A percentile compares a stretch with the other conserved stretches of the same genome.
phyloP scores from a whole-genome alignment of 805 yeast genomes.

The Ascoidea rubescens region DNA sequence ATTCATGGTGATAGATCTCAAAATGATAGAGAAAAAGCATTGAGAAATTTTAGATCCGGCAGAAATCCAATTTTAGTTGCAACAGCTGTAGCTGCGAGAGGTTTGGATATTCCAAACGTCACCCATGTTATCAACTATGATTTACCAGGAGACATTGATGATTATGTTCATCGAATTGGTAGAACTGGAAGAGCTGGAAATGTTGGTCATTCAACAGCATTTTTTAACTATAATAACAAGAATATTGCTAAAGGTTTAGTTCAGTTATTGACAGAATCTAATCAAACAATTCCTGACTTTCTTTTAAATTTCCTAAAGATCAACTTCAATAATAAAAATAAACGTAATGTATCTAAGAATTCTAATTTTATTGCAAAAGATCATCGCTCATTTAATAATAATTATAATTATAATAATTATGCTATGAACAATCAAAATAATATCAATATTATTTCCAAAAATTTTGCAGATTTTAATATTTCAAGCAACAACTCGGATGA shows the following conservation, averaged over 20 bases:
- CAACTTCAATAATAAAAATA: too few species aligned
- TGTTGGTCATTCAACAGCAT: slow-evolving; percentile 95
- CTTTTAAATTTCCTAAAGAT: slow-evolving; percentile 18
- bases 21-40: slow-evolving; percentile 93
- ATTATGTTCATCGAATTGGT: slow-evolving; percentile 98
- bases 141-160: slow-evolving; percentile 93
- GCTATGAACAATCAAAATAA: too few species aligned
- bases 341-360: too few species aligned
- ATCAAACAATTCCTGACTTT: slow-evolving; percentile 94
- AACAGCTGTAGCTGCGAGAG: slow-evolving; percentile 99
- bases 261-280: slow-evolving; percentile 84
- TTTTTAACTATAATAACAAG: slow-evolving; percentile 90
- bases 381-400: too few species aligned
- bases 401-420: too few species aligned
- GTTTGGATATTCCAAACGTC: slow-evolving; percentile 98
- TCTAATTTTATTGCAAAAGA: too few species aligned
- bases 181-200: slow-evolving; percentile 99
- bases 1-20: slow-evolving; percentile 99
- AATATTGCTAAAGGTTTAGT: slow-evolving; percentile 79
- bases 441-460: too few species aligned
- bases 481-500: too few species aligned
- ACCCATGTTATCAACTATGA: slow-evolving; percentile 96
- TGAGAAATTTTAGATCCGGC: slow-evolving; percentile 87
- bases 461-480: too few species aligned
- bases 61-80: slow-evolving; percentile 91